Base-by-base conservation (phyloP, 164 flowering plant species). In the Litsea cubeba region DNA sequence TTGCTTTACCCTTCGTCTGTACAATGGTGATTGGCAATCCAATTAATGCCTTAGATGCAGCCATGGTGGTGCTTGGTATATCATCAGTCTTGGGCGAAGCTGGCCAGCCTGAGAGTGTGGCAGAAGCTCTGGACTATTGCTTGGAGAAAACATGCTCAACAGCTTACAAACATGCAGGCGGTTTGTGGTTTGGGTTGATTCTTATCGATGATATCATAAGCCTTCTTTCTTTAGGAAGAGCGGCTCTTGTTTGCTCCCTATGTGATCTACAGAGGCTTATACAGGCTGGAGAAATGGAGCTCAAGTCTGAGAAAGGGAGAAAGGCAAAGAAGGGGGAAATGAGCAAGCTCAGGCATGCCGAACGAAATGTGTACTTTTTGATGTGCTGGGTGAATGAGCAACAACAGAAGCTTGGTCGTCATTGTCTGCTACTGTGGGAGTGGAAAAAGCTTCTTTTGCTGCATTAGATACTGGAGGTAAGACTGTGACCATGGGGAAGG, bases 301-400 rank as follows among this genome's bases (percentile, higher is more conserved):
- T 86, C 65, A 90, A 88, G 75, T 75, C 70, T 1, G 93, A 83
- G 78, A 88, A 83, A 72, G 40, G 58, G 22, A 77, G 68, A 26
- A 89, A 79, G 67, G 72, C 69, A 68, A 87, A 74, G 71, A 83
- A 78, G 75, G 68, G 76, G 3, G 93, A 83, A 14, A 76, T 79
- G 35, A 79, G 68, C n/a, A 87, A 84, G 81, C 87, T 94, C 28
- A 92, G 86, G 84, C 83, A 69, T 54, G 91, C 88, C 3, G 88
- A 86, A 66, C 82, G 86, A 85, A 94, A 91, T 54, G 74, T 88
- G 17, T 87, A 85, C 78, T 93, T 87, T 80, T 70, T 91, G 15
- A 87, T 87, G 91, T 93, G 95, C 80, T 94, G 98, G 97, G 95
- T 90, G 28, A 80, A 88, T 78, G 97, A 88, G 79, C 96, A 93